phyloP scores from a whole-genome alignment of 1,284 basidiomycete genomes.

The Thecaphora frezii region DNA sequence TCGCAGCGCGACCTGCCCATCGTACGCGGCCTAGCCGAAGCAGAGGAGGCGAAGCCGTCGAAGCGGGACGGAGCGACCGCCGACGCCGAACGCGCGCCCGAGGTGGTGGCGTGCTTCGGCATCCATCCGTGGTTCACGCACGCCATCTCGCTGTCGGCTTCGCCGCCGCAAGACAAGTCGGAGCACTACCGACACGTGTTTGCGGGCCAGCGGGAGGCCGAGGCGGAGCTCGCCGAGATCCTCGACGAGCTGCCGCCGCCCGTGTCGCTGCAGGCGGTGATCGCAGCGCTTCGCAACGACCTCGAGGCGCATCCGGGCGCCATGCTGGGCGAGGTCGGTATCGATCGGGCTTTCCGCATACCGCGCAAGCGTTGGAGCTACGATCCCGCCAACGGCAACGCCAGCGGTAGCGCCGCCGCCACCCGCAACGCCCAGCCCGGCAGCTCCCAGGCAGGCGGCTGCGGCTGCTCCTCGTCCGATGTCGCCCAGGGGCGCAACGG shows the following conservation, averaged over 20 bases:
- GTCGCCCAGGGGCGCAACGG: neutral
- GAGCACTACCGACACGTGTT: constrained; percentile 43
- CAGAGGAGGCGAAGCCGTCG: too few species aligned
- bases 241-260: constrained; percentile 42
- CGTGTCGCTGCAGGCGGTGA: constrained; percentile 20
- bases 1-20: constrained; percentile 41
- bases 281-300: constrained; percentile 17
- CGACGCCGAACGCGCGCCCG: constrained; percentile 13
- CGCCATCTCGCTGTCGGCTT: constrained; percentile 37
- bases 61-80: too few species aligned
- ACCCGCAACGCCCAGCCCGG: too few species aligned
- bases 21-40: constrained; percentile 33
- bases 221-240: constrained; percentile 27
- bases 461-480: neutral
- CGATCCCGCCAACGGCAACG: constrained; percentile 11
- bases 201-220: constrained; percentile 1
- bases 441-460: neutral
- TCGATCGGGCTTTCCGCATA: constrained; percentile 51
- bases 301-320: constrained; percentile 41
- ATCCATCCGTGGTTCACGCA: constrained; percentile 54
- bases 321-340: constrained; percentile 51
- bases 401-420: neutral
- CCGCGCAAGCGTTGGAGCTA: constrained; percentile 32
- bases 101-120: constrained; percentile 44
- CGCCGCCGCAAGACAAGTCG: constrained; percentile 10